Evolutionary conservation across 225 moss, liverwort and hornwort species (phyloP), one percentile per base, ranked within the genome.

Genomic region (Asterella californica): DNA sequence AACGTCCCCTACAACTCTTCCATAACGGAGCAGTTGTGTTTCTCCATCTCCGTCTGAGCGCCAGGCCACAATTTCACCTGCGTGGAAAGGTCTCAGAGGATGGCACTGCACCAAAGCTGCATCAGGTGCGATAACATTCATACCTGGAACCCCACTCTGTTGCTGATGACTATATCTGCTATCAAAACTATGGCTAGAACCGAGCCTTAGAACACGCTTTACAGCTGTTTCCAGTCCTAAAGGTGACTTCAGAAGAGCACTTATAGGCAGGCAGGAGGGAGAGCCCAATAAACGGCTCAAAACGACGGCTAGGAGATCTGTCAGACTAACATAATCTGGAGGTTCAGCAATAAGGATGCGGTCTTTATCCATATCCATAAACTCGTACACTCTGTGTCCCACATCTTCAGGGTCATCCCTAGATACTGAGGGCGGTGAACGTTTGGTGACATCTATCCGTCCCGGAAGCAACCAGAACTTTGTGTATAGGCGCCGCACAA

Each of bases 21-120:
- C 94, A 79, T 94, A 94, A 55, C 91, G 84, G 47, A 90, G 83
- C 27, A 60, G 73, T 77, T 89, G 86, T 29, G 82, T 67, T 65
- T 88, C 78, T 55, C 89, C 88, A 84, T 91, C 88, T 81, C 82
- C 92, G 67, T 94, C 91, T 22, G 94, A 79, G 27, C 90, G 89
- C 94, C 94, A 94, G 75, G 89, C 94, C 42, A 94, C 90, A 63
- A 92, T 91, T 81, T 94, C 94, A 22, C 92, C 92, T 48, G 92
- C 89, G 82, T 94, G 92, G 70, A 94, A 94, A 38, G 94, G 94
- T 67, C 94, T 88, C 78, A 94, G 82, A 38, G 94, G 94, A 85
- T 94, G 94, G 72, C 85, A 91, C 70, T 94, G 94, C 45, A 94
- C 91, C 10, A 92, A 82, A 22, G 88, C 91, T 75, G 90, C 89